A percentile compares a stretch with the other conserved stretches of the same genome.
Conservation (phyloP, 805 yeast species). For the Komagataella pseudopastoris region DNA sequence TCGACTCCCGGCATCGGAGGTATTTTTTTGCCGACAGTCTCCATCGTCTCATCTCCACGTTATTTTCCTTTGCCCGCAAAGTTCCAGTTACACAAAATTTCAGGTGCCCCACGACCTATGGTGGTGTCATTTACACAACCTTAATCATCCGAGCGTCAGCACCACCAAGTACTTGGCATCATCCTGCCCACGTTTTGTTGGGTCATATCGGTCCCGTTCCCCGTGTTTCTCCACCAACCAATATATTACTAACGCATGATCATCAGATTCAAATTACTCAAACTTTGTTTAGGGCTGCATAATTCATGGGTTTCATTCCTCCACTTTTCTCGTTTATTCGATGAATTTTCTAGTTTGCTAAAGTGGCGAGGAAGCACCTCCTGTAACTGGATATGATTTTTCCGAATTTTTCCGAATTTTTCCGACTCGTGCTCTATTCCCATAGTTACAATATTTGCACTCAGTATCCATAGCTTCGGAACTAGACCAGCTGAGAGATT, state of each 20-base stretch:
- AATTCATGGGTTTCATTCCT: background rate
- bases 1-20: conserved; percentile 80
- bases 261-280: background rate
- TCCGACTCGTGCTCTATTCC: background rate
- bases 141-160: too few relatives aligned
- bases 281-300: background rate
- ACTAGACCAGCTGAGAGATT: background rate
- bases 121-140: too few relatives aligned
- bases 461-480: background rate
- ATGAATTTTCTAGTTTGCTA: background rate
- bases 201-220: background rate
- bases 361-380: background rate
- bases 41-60: too few relatives aligned
- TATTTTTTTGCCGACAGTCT: too few relatives aligned
- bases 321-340: background rate
- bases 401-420: background rate
- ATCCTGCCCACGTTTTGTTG: background rate
- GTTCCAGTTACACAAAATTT: background rate
- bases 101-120: too few relatives aligned
- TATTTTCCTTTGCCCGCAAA: background rate
- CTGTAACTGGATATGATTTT: background rate
- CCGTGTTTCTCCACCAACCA: background rate
- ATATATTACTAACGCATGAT: background rate
- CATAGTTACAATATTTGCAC: background rate
- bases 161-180: background rate